These are phyloP conservation scores for Symbiodinium natans DNA, from an alignment of 73 alveolate genomes.

Conservation along the genomic window DNA sequence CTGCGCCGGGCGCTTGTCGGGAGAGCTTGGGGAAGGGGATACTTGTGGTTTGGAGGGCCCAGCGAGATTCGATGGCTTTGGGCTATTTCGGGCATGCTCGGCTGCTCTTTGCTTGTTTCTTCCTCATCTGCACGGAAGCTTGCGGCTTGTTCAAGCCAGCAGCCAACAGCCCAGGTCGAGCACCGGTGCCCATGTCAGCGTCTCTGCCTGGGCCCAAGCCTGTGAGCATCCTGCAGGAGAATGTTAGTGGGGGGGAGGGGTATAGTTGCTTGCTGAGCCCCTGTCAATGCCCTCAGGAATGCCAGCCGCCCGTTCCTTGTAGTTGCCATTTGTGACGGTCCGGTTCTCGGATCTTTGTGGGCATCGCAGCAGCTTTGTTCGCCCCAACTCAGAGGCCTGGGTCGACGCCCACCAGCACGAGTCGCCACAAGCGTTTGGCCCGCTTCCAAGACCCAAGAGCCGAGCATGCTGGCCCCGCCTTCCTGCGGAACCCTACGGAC, in stretches of 20 bases:
- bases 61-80: background rate
- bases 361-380: background rate
- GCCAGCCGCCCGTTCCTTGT: constrained; percentile 56
- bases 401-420: constrained; percentile 6
- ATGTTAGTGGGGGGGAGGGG: too few species aligned
- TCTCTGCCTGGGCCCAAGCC: background rate
- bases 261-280: background rate
- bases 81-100: background rate
- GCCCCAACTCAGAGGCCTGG: background rate
- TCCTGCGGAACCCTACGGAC: too few species aligned
- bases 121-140: background rate
- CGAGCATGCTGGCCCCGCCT: too few species aligned
- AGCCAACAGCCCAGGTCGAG: constrained; percentile 15
- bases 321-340: constrained; percentile 65
- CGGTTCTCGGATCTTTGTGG: background rate
- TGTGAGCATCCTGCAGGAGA: background rate
- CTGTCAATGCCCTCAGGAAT: constrained; percentile 7
- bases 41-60: too few species aligned
- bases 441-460: background rate
- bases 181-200: constrained; percentile 40
- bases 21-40: too few species aligned
- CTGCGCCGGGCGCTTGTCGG: constrained; percentile 42
- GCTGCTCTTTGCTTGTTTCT: background rate
- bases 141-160: background rate
- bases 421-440: background rate